phyloP scores from a whole-genome alignment of 441 rosid genomes.

The Omphalea diandra region DNA sequence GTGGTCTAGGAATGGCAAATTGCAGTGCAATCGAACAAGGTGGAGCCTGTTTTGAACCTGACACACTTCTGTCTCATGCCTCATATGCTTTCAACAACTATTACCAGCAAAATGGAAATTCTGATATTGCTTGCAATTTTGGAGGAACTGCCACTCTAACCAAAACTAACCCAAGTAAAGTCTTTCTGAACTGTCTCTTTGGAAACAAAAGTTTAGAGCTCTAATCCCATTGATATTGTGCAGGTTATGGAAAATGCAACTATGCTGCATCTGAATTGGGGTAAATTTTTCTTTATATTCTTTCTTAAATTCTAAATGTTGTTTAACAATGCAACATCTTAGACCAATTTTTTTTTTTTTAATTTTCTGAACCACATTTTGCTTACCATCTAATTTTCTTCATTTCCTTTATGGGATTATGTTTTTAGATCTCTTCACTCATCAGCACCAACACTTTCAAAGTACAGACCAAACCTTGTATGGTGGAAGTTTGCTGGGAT shows the following conservation, averaged over 20 bases:
- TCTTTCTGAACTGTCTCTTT: no score
- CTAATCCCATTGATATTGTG: not conserved
- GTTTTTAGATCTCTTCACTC: constrained; percentile 47
- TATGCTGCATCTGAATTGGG: constrained; percentile 44
- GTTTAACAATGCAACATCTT: no score
- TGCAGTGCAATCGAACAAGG: constrained; percentile 67
- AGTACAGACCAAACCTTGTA: constrained; percentile 26
- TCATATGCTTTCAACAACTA: constrained; percentile 90
- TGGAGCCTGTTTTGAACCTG: constrained; percentile 59
- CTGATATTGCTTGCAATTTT: constrained; percentile 83
- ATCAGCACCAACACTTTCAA: constrained; percentile 31
- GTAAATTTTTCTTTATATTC: constrained; percentile 45
- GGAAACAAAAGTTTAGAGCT: not conserved
- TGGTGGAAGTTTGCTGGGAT: constrained; percentile 41
- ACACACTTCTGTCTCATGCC: constrained; percentile 80
- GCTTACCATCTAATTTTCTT: no score
- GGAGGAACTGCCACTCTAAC: constrained; percentile 79
- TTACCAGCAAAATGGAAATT: constrained; percentile 81
- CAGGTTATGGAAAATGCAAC: constrained; percentile 68
- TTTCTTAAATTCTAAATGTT: no score
- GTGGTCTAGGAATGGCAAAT: constrained; percentile 82
- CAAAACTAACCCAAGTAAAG: constrained; percentile 70
- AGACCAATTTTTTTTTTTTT: not conserved
- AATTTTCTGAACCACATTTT: no score
- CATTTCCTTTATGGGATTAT: not conserved